phyloP scores from a whole-genome alignment of 75 land plant species.

The Picea glauca region DNA sequence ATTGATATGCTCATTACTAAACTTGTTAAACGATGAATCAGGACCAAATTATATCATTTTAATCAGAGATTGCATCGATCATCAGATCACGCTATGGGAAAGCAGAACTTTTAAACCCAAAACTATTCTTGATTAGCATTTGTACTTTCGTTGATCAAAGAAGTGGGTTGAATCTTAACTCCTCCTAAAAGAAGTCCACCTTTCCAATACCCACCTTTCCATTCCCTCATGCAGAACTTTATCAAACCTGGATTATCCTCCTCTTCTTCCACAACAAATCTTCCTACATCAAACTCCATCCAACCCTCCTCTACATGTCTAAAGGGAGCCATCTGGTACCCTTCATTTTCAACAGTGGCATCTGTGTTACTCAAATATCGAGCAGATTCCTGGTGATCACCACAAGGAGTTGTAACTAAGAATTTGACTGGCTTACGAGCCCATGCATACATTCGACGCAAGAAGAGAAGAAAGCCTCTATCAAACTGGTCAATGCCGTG shows the following conservation, averaged over 20 bases:
- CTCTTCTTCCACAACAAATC: constrained; percentile 12
- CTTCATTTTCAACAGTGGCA: not conserved
- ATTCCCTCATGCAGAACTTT: constrained; percentile 8
- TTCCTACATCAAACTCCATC: constrained; percentile 16
- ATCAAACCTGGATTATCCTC: not conserved
- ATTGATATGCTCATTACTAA: too few relatives aligned
- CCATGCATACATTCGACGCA: not conserved
- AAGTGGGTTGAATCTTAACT: constrained; percentile 6
- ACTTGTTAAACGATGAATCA: too few relatives aligned
- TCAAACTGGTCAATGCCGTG: not conserved
- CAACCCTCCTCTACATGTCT: constrained; percentile 9
- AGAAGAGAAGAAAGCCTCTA: not conserved
- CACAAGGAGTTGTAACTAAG: not conserved
- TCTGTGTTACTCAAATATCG: not conserved
- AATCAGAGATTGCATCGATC: too few relatives aligned
- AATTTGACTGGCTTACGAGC: not conserved
- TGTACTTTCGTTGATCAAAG: too few relatives aligned
- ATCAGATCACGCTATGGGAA: too few relatives aligned
- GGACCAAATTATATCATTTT: too few relatives aligned
- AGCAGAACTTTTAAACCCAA: not conserved
- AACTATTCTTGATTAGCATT: not conserved
- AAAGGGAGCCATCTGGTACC: not conserved
- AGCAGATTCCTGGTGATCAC: not conserved
- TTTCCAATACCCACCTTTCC: constrained; percentile 15
- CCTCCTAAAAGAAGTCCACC: constrained; percentile 19